Evolutionary conservation across 1,284 basidiomycete species (phyloP).

Genomic region (Sparassis latifolia): DNA sequence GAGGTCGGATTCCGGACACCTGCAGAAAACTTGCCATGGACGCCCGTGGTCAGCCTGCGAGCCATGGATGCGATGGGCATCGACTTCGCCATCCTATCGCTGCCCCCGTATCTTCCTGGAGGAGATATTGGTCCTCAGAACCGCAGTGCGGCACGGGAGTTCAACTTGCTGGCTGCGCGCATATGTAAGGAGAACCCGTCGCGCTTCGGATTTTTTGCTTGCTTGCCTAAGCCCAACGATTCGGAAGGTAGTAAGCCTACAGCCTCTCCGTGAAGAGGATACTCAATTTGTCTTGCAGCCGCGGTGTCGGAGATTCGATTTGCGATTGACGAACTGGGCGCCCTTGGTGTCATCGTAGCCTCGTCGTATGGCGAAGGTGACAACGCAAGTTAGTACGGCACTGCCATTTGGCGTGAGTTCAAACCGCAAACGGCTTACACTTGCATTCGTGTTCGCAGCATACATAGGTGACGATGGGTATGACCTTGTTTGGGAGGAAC

Average conservation of each 20-base stretch:
- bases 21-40: slow-evolving; percentile 58
- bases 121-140: slow-evolving; percentile 36
- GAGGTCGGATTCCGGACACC: slow-evolving; percentile 56
- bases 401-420: neutral
- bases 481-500: slow-evolving; percentile 60
- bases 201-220: slow-evolving; percentile 63
- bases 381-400: slow-evolving; percentile 20
- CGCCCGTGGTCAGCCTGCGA: slow-evolving; percentile 43
- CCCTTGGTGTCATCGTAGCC: slow-evolving; percentile 55
- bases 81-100: slow-evolving; percentile 55
- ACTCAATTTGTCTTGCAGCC: slow-evolving; percentile 28
- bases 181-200: slow-evolving; percentile 41
- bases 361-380: slow-evolving; percentile 51
- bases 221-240: slow-evolving; percentile 54
- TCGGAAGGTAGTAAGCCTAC: slow-evolving; percentile 33
- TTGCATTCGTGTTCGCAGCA: slow-evolving; percentile 28
- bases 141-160: slow-evolving; percentile 34
- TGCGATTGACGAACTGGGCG: slow-evolving; percentile 49
- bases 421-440: no score
- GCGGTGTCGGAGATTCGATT: slow-evolving; percentile 49
- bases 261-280: slow-evolving; percentile 16
- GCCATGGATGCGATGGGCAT: slow-evolving; percentile 55
- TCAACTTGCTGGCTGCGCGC: slow-evolving; percentile 41
- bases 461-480: slow-evolving; percentile 60
- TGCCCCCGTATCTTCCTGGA: slow-evolving; percentile 47